Conservation (phyloP, 805 yeast species). For the Ogataea nitratoaversa region DNA sequence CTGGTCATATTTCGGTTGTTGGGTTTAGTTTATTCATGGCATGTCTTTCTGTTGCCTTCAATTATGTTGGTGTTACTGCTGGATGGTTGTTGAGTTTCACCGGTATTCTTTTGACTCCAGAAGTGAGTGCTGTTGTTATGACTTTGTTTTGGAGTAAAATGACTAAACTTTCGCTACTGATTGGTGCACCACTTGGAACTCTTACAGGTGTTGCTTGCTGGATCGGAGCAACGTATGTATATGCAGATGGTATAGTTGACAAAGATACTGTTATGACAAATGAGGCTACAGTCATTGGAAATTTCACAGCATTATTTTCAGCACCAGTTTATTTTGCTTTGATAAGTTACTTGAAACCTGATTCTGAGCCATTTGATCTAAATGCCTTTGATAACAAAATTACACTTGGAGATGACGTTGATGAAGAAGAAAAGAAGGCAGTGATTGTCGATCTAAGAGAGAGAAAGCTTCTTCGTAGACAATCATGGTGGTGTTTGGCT, state of each 20-base stretch:
- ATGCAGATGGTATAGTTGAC: conserved; percentile 22
- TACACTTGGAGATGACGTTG: conserved; percentile 34
- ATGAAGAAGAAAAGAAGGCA: conserved; percentile 28
- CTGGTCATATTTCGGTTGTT: conserved; percentile 32
- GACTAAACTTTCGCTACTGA: conserved; percentile 22
- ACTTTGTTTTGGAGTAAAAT: conserved; percentile 35
- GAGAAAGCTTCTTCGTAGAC: conserved; percentile 27
- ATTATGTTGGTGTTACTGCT: conserved; percentile 38
- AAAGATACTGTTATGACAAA: conserved; percentile 22
- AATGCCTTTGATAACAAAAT: conserved; percentile 17
- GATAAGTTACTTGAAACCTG: conserved; percentile 29
- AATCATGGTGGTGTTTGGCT: conserved; percentile 36
- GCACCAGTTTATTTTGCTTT: conserved; percentile 25
- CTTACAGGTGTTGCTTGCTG: conserved; percentile 50
- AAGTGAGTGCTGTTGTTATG: conserved; percentile 29
- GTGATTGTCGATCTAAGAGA: conserved; percentile 21
- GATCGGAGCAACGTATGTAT: conserved; percentile 29
- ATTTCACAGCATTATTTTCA: conserved; percentile 25
- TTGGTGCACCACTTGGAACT: conserved; percentile 48
- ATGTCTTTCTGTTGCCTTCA: conserved; percentile 35
- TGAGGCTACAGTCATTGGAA: conserved; percentile 27
- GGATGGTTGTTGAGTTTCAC: conserved; percentile 38
- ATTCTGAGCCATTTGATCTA: conserved; percentile 29
- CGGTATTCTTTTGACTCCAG: conserved; percentile 38
- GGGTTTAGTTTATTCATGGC: conserved; percentile 42